Evolutionary conservation across 73 alveolate genomes (phyloP).

Genomic region (Breviolum minutum): DNA sequence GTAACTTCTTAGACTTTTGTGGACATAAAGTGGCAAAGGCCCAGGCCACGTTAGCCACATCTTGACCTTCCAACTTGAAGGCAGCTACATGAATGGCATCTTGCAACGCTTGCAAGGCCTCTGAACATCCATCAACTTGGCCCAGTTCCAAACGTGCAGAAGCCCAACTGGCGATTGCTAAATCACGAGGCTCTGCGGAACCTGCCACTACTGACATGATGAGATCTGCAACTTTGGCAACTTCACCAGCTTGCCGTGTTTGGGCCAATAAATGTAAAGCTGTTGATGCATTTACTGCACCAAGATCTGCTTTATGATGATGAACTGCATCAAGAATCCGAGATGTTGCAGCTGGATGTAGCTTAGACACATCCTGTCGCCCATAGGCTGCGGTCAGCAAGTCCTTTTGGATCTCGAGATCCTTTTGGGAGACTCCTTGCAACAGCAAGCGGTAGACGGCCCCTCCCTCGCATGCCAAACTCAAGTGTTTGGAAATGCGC

Average conservation of each 20-base stretch:
- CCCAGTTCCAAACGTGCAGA: slow-evolving; percentile 19
- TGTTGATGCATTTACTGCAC: slow-evolving; percentile 86
- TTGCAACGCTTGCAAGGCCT: slow-evolving; percentile 27
- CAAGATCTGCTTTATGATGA: background rate
- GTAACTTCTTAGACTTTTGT: too few species aligned
- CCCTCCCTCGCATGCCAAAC: slow-evolving; percentile 74
- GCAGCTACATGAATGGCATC: background rate
- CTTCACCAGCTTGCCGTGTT: background rate
- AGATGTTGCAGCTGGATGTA: background rate
- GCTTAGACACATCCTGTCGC: too few species aligned
- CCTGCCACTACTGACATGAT: background rate
- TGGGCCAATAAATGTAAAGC: slow-evolving; percentile 70
- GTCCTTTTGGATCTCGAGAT: slow-evolving; percentile 57
- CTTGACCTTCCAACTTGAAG: slow-evolving; percentile 16
- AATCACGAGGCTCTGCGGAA: slow-evolving; percentile 45
- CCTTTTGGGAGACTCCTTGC: slow-evolving; percentile 50
- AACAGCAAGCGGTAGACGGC: slow-evolving; percentile 68
- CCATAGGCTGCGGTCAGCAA: slow-evolving; percentile 21
- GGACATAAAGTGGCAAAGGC: slow-evolving; percentile 28
- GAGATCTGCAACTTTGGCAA: background rate
- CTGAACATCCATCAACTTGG: background rate
- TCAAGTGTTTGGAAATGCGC: slow-evolving; percentile 83
- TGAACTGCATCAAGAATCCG: background rate
- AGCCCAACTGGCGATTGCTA: slow-evolving; percentile 87
- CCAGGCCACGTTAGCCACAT: slow-evolving; percentile 53